Evolutionary conservation across 768 basidiomycete species (phyloP).

Genomic region (Hortiboletus campestris): DNA sequence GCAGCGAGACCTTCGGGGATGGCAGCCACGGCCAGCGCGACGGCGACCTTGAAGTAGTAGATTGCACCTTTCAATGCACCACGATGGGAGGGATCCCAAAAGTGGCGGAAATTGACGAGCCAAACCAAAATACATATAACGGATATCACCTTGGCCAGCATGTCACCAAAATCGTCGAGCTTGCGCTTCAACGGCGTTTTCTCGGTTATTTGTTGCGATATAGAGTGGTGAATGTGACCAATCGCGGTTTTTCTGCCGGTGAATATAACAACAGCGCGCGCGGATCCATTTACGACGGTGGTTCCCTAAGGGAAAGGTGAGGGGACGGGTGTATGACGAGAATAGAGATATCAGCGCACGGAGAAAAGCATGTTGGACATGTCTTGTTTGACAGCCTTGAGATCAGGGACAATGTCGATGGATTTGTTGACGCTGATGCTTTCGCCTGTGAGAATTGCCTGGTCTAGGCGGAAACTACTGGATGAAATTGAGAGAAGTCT

Average conservation of each 20-base stretch:
- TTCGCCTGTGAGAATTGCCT: conserved; percentile 96
- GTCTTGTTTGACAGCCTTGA: conserved; percentile 91
- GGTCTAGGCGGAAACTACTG: conserved; percentile 92
- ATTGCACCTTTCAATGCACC: conserved; percentile 90
- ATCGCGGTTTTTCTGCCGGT: conserved; percentile 90
- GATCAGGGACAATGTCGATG: conserved; percentile 63
- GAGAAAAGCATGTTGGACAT: conserved; percentile 97
- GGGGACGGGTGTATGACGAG: not conserved
- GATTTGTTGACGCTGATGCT: conserved; percentile 86
- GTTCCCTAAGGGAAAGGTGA: conserved; percentile 62
- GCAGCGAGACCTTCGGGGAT: conserved; percentile 99
- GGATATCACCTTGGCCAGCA: conserved; percentile 95
- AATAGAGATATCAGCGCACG: conserved; percentile 38
- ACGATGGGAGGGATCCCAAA: conserved; percentile 92
- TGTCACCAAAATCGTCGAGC: conserved; percentile 97
- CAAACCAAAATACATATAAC: conserved; percentile 98
- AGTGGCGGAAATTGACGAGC: conserved; percentile 96
- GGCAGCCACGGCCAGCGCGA: conserved; percentile 97
- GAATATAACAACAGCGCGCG: conserved; percentile 81
- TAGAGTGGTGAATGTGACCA: conserved; percentile 96
- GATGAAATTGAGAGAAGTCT: conserved; percentile 86
- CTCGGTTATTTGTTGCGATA: conserved; percentile 87
- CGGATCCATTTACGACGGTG: conserved; percentile 91
- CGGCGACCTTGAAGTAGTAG: conserved; percentile 99
- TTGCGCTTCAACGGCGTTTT: conserved; percentile 98